Evolutionary conservation across 352 stramenopile genomes (phyloP).

Genomic region (Pythium dissimile): DNA sequence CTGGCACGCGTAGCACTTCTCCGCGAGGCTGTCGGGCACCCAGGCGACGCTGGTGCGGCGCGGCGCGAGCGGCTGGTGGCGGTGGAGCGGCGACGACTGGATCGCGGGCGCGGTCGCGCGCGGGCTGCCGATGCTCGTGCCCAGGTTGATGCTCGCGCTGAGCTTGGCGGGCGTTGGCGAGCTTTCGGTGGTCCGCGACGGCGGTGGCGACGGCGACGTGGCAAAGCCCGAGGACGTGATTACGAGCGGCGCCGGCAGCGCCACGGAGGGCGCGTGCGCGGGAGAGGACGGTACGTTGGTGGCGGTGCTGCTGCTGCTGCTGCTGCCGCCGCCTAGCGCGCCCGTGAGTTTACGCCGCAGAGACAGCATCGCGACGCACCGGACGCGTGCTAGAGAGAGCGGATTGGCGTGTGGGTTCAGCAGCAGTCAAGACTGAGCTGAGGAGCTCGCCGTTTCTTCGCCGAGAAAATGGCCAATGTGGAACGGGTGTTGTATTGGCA

Average conservation of each 20-base stretch:
- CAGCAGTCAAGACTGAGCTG: neutral
- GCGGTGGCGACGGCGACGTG: neutral
- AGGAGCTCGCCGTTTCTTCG: neutral
- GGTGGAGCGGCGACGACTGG: conserved; percentile 19
- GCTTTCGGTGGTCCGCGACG: neutral
- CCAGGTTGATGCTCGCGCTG: conserved; percentile 5
- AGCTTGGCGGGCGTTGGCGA: conserved; percentile 2
- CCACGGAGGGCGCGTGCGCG: neutral
- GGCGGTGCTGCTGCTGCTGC: neutral
- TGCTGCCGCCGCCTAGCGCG: conserved; percentile 11
- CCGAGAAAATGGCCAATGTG: neutral
- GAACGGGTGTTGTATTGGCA: neutral
- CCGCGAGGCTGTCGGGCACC: conserved; percentile 79
- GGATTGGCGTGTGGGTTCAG: conserved; percentile 4
- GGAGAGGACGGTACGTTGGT: neutral
- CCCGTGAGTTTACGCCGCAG: conserved; percentile 14
- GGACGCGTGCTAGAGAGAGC: neutral
- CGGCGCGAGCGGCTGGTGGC: conserved; percentile 27
- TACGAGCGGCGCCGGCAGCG: conserved; percentile 3
- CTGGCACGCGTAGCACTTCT: conserved; percentile 72
- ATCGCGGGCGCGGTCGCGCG: conserved; percentile 2
- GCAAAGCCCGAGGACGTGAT: conserved; percentile 6
- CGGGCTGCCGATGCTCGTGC: conserved; percentile 6
- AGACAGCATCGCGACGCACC: conserved; percentile 9
- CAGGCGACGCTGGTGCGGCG: conserved; percentile 56